Conservation (phyloP, 805 yeast genomes). For the Kuraishia ogatae region DNA sequence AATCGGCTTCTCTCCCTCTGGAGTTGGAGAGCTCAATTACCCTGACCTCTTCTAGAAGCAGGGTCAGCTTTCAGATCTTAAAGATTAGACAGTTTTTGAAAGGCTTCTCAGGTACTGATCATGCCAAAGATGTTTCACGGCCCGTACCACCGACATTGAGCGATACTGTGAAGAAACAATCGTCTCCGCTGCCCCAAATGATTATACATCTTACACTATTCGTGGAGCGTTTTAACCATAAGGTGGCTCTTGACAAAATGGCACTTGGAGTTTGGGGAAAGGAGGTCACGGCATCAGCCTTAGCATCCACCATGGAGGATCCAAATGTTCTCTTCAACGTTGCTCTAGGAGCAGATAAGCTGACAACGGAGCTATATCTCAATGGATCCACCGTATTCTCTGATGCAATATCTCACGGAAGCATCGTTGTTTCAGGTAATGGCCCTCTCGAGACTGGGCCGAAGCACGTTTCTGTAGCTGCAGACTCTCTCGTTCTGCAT, state of each 20-base stretch:
- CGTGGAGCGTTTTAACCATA: conserved; percentile 12
- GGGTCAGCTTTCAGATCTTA: conserved; percentile 1
- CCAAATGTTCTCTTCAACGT: conserved; percentile 14
- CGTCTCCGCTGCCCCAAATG: conserved; percentile 3
- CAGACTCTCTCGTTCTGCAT: conserved; percentile 8
- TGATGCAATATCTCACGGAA: conserved; percentile 4
- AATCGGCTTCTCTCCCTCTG: neutral
- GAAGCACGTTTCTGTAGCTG: conserved; percentile 11
- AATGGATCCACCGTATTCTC: conserved; percentile 4
- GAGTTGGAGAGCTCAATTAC: neutral
- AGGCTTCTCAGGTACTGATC: neutral
- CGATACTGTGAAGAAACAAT: neutral
- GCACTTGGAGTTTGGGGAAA: conserved; percentile 11
- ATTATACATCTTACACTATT: conserved; percentile 12
- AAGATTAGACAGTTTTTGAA: conserved; percentile 3
- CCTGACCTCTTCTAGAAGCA: neutral
- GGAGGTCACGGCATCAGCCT: conserved; percentile 4
- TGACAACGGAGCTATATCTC: conserved; percentile 6
- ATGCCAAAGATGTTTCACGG: neutral
- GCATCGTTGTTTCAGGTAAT: conserved; percentile 3
- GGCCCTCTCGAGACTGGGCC: conserved; percentile 15
- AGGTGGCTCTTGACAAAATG: conserved; percentile 14
- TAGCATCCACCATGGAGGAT: conserved; percentile 12
- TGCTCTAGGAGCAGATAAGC: conserved; percentile 5
- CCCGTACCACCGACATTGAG: neutral